Percentiles rank a stretch among this genome's conserved stretches.
Evolutionary conservation across 495 filamentous ascomycete genomes (phyloP).

Genomic region (Hyaloscypha hepaticicola): DNA sequence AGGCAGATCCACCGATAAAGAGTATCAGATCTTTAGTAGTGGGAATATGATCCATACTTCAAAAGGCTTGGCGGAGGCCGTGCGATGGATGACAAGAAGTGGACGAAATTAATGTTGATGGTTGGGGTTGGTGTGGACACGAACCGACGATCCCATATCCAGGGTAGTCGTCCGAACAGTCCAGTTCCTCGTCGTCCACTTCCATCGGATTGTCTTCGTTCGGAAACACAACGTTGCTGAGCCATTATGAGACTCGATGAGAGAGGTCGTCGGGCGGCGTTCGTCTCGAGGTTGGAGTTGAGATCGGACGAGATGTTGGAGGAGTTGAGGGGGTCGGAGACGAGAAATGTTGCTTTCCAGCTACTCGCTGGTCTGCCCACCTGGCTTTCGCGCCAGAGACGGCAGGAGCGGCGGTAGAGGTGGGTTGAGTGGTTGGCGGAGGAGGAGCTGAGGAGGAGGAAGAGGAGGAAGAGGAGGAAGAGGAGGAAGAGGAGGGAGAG

Average conservation of each 20-base stretch:
- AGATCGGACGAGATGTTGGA: not conserved
- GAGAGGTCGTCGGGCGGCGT: not conserved
- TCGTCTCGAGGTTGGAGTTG: not conserved
- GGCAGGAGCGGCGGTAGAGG: too few relatives aligned
- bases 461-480: not conserved
- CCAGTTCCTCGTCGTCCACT: not conserved
- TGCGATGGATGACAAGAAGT: too few relatives aligned
- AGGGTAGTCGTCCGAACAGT: not conserved
- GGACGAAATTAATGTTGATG: too few relatives aligned
- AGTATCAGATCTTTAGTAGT: too few relatives aligned
- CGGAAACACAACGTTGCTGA: too few relatives aligned
- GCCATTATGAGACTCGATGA: too few relatives aligned
- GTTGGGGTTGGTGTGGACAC: too few relatives aligned
- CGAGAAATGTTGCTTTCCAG: not conserved
- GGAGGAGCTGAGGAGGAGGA: not conserved
- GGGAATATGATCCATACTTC: too few relatives aligned
- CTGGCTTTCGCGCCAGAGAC: not conserved
- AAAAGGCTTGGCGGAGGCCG: too few relatives aligned
- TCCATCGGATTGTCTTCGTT: not conserved
- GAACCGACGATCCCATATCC: not conserved
- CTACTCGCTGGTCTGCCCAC: not conserved
- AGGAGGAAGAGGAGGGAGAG: not conserved
- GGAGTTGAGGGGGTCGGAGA: not conserved
- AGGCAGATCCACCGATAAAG: too few relatives aligned
- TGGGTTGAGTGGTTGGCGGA: too few relatives aligned